Percentiles rank a stretch among this genome's conserved stretches.
Evolutionary conservation across 164 flowering plant species (phyloP).

Genomic region (Aristolochia contorta): DNA sequence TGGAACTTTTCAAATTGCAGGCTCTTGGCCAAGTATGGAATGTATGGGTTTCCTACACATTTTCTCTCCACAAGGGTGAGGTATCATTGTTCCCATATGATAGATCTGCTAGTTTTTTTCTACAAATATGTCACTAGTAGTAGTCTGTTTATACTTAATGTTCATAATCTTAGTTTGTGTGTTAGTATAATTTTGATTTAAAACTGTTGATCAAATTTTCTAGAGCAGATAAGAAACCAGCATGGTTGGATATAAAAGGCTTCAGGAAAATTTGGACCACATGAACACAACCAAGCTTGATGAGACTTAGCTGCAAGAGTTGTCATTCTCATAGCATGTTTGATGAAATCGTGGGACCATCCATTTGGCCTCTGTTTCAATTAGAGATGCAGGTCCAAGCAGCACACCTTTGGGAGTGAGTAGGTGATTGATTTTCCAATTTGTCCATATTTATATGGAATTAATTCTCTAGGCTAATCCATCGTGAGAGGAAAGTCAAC

Average conservation of each 20-base stretch:
- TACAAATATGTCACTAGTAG: conserved; percentile 72
- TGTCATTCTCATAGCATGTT: too few species aligned
- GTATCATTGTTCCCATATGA: conserved; percentile 62
- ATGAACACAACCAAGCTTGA: too few species aligned
- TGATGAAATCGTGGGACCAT: too few species aligned
- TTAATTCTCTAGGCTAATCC: too few species aligned
- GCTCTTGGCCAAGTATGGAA: conserved; percentile 76
- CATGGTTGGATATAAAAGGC: too few species aligned
- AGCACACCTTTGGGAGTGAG: conserved; percentile 20
- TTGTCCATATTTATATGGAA: too few species aligned
- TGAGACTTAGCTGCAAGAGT: conserved; percentile 28
- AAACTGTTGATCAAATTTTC: too few species aligned
- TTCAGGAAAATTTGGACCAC: too few species aligned
- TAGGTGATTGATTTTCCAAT: too few species aligned
- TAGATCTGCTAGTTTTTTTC: too few species aligned
- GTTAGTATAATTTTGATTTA: not conserved
- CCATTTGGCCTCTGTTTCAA: conserved; percentile 85
- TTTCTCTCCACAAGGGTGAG: conserved; percentile 72
- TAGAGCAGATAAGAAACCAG: too few species aligned
- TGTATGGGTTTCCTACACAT: conserved; percentile 90
- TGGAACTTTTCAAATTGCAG: conserved; percentile 37
- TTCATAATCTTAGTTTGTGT: not conserved
- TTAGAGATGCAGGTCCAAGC: conserved; percentile 49
- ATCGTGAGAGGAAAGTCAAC: too few species aligned
- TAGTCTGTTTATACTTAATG: not conserved